A percentile compares a stretch with the other conserved stretches of the same genome.
phyloP scores from a whole-genome alignment of 148 eudicot genomes.

The Chenopodium album region DNA sequence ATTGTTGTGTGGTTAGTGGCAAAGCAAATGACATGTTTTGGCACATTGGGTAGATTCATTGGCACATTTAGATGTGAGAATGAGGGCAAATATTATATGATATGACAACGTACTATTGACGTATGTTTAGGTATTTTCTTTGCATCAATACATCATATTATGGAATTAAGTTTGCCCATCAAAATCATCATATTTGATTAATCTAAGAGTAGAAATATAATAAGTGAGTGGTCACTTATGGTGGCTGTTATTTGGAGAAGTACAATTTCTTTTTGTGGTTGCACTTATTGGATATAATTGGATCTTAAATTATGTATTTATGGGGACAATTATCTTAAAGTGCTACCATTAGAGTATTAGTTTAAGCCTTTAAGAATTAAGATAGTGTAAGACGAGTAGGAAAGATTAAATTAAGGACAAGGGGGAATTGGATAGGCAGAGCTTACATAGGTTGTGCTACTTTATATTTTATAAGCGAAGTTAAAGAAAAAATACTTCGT shows the following conservation, averaged over 20 bases:
- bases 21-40: slow-evolving; percentile 11
- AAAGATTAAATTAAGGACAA: too few relatives aligned
- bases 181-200: not conserved
- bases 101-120: not conserved
- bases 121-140: not conserved
- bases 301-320: too few relatives aligned
- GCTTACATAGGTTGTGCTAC: too few relatives aligned
- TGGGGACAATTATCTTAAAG: not conserved
- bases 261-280: not conserved
- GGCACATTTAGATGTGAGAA: not conserved
- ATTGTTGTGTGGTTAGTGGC: not conserved
- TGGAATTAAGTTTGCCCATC: not conserved
- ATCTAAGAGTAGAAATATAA: not conserved
- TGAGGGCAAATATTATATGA: not conserved
- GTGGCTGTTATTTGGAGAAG: slow-evolving; percentile 15
- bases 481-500: too few relatives aligned
- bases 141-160: not conserved
- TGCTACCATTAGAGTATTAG: not conserved
- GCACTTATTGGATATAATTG: too few relatives aligned
- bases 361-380: too few relatives aligned
- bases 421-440: too few relatives aligned
- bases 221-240: slow-evolving; percentile 16
- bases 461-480: too few relatives aligned
- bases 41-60: slow-evolving; percentile 16
- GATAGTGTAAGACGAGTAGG: too few relatives aligned